Conservation (phyloP, 306 rosid species). For the Rosa chinensis region DNA sequence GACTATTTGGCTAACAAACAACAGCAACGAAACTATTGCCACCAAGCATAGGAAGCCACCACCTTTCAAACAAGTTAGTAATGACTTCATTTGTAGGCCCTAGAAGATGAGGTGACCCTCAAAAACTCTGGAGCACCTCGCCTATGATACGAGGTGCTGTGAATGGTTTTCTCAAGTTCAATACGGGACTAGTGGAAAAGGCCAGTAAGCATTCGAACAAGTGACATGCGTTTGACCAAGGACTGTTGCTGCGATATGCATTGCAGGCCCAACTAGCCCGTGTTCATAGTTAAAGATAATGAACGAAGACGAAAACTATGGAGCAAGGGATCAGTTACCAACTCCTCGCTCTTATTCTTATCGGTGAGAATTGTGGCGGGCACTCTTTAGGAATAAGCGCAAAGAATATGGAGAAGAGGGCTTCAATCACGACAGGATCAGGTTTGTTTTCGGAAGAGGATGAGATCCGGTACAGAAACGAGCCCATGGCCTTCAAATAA, state of each 20-base stretch:
- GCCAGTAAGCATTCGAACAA: background rate
- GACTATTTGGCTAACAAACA: no score
- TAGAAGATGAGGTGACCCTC: background rate
- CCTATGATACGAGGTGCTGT: background rate
- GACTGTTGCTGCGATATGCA: background rate
- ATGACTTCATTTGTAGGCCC: slow-evolving; percentile 65
- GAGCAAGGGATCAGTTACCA: background rate
- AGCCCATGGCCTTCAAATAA: background rate
- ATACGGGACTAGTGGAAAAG: background rate
- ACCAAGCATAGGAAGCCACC: slow-evolving; percentile 10
- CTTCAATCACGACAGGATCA: background rate
- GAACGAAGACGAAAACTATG: background rate
- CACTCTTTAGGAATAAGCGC: background rate
- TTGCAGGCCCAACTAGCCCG: background rate
- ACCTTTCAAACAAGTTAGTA: slow-evolving; percentile 41
- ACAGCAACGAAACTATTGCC: background rate
- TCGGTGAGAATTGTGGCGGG: background rate
- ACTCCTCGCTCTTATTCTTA: background rate
- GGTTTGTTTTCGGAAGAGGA: background rate
- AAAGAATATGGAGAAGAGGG: background rate
- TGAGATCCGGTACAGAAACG: background rate
- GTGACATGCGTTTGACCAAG: background rate
- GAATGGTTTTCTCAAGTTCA: background rate
- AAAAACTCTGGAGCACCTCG: background rate
- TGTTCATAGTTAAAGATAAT: background rate